A percentile compares a stretch with the other conserved stretches of the same genome.
Evolutionary conservation across 495 filamentous ascomycete genomes (phyloP).

Genomic region (Talaromyces wortmannii): DNA sequence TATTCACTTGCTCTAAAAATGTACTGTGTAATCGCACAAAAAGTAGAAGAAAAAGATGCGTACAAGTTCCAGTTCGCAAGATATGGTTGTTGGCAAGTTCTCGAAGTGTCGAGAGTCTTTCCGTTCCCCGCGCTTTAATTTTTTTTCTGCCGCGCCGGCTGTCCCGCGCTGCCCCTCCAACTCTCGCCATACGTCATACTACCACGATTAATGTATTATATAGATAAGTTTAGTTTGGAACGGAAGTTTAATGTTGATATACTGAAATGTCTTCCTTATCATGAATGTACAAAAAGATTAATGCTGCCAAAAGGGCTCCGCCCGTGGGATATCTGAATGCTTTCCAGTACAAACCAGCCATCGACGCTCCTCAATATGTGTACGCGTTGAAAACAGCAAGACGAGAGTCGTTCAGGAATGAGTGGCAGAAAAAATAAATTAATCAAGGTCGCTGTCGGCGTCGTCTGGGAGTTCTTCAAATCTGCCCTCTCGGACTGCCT

Average conservation of each 20-base stretch:
- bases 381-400: neutral
- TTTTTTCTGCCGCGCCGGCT: neutral
- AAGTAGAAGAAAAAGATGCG: neutral
- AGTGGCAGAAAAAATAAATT: neutral
- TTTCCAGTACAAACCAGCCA: neutral
- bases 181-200: neutral
- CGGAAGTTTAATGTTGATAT: no score
- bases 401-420: neutral
- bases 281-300: no score
- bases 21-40: neutral
- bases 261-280: no score
- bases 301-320: neutral
- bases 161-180: neutral
- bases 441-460: slow-evolving; percentile 28
- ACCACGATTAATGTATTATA: neutral
- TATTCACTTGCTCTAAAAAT: neutral
- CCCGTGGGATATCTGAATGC: neutral
- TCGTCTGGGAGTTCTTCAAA: slow-evolving; percentile 61
- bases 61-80: neutral
- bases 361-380: neutral
- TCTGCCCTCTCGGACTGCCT: slow-evolving; percentile 68
- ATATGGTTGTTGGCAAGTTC: neutral
- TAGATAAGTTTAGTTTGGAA: no score
- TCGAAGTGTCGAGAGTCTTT: neutral
- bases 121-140: neutral